Base-by-base conservation (phyloP, 352 stramenopile genomes). In the Phytophthora pisi region DNA sequence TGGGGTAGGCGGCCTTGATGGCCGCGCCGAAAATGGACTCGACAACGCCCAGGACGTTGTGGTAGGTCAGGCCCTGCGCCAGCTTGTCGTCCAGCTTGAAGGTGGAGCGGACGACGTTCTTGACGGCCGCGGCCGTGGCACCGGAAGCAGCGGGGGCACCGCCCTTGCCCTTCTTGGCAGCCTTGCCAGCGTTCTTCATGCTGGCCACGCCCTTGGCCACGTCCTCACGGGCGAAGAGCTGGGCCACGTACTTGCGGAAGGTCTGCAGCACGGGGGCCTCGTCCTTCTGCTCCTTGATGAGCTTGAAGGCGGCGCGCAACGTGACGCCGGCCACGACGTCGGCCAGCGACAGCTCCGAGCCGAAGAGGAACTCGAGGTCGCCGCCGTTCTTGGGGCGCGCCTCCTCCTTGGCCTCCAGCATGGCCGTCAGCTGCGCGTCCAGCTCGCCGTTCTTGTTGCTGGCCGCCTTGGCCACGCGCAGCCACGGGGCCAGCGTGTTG, bases 291-390 rank as follows among this genome's bases (percentile, higher is more conserved):
- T 75, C 77, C 53, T 79, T 74, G 18, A 92, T 60, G 11, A 93
- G 62, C 62, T 75, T 79, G 3, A 96, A 72, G 23, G 86, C 79
- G 2, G 72, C 68, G 24, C 83, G 84, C 15, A 96, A 75, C 57
- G 86, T 86, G 38, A 92, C 85, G 24, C 83, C 88, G 2, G 74
- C 79, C 40, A 96, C 82, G 15, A 96, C 65, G 53, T 96, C 88
- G 1, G 88, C 86, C 8, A 96, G 70, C 40, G 86, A 83, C 16
- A 94, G 62, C 49, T 88, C 71, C 18, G 38, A 72, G 59, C 83
- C 84, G 43, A 92, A 90, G 24, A 93, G 68, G 63, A 92, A 93
- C 52, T 81, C 64, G 47, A 90, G 36, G 11, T 84, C 49, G 9
- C 74, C 63, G 18, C 51, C 66, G 40, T 75, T 84, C 49, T 76